A percentile compares a stretch with the other conserved stretches of the same genome.
Conservation (phyloP, 495 filamentous ascomycete genomes). For the Penicillium alfredii region DNA sequence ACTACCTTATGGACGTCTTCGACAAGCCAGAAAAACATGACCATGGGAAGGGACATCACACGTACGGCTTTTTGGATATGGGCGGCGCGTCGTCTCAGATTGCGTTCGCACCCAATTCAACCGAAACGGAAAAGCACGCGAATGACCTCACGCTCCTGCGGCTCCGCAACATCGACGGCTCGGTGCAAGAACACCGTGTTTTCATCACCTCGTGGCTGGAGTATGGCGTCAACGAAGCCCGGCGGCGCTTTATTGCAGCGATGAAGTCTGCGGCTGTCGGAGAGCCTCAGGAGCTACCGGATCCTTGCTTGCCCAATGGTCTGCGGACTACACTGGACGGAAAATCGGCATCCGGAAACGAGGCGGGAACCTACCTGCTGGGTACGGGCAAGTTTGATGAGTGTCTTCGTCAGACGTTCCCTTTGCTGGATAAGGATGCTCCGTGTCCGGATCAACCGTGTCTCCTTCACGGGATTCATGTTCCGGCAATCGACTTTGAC, state of each 20-base stretch:
- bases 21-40: constrained; percentile 67
- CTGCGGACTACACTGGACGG: constrained; percentile 61
- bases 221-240: constrained; percentile 89
- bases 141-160: constrained; percentile 84
- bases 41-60: constrained; percentile 85
- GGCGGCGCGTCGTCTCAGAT: constrained; percentile 96
- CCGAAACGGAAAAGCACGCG: constrained; percentile 83
- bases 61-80: constrained; percentile 98
- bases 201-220: constrained; percentile 97
- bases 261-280: constrained; percentile 54
- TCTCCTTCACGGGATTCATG: constrained; percentile 80
- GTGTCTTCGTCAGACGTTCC: constrained; percentile 74
- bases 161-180: constrained; percentile 73
- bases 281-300: constrained; percentile 62
- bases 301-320: constrained; percentile 84
- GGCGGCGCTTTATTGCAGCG: constrained; percentile 69
- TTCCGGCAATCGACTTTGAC: constrained; percentile 93
- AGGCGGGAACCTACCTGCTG: constrained; percentile 49
- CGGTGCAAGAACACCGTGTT: constrained; percentile 69
- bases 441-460: constrained; percentile 81
- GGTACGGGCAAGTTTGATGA: constrained; percentile 85
- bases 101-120: constrained; percentile 91
- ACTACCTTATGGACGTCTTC: constrained; percentile 93
- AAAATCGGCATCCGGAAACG: constrained; percentile 20
- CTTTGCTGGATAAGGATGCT: constrained; percentile 83